These are phyloP conservation scores for Penicillium cataractarum DNA, from an alignment of 495 filamentous ascomycete species.

Conservation along the genomic window DNA sequence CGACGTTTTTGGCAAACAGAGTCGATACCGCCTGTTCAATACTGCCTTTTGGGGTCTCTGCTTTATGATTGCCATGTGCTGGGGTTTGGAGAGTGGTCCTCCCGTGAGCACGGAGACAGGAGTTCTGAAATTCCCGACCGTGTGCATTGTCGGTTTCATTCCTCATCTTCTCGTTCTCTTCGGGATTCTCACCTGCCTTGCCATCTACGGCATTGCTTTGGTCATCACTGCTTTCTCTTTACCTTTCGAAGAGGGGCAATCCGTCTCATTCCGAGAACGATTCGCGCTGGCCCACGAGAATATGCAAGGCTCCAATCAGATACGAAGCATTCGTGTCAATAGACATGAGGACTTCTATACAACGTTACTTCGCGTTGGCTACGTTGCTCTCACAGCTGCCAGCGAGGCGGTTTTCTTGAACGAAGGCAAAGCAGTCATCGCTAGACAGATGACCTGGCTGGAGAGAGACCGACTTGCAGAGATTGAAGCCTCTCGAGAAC, in stretches of 20 bases:
- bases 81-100: constrained; percentile 67
- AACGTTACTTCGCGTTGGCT: constrained; percentile 81
- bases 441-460: constrained; percentile 86
- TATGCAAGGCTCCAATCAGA: constrained; percentile 86
- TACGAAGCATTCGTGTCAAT: constrained; percentile 75
- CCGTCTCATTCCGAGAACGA: constrained; percentile 54
- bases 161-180: constrained; percentile 83
- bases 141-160: constrained; percentile 93
- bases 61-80: constrained; percentile 80
- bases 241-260: constrained; percentile 43
- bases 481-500: constrained; percentile 45
- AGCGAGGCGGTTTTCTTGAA: constrained; percentile 96
- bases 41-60: constrained; percentile 87
- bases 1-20: constrained; percentile 77
- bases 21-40: constrained; percentile 75
- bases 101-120: constrained; percentile 45
- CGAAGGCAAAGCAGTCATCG: constrained; percentile 75
- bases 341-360: constrained; percentile 95
- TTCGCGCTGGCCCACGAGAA: constrained; percentile 74
- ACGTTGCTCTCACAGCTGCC: constrained; percentile 83
- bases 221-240: constrained; percentile 74
- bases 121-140: constrained; percentile 82
- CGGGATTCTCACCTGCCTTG: constrained; percentile 73
- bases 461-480: constrained; percentile 80
- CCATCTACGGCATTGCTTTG: constrained; percentile 78